A percentile compares a stretch with the other conserved stretches of the same genome.
These are phyloP conservation scores for Penicillium hesseltinei DNA, from an alignment of 2,329 filamentous ascomycete species.

Conservation along the genomic window DNA sequence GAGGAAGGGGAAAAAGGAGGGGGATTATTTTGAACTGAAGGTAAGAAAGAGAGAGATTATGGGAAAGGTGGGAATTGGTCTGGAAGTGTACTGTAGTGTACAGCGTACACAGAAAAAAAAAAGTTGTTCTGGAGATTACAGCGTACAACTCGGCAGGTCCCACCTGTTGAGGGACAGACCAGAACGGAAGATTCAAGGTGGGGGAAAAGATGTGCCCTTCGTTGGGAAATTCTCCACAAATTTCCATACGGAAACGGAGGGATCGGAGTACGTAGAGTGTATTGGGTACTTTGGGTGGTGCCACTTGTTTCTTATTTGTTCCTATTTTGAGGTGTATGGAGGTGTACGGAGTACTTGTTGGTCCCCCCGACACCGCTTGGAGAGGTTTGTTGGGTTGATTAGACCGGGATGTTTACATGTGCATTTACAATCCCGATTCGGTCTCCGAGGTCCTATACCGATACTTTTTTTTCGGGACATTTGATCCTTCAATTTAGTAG, in stretches of 20 bases:
- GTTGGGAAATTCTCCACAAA: slow-evolving; percentile 13
- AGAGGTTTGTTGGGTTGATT: slow-evolving; percentile 9
- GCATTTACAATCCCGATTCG: not conserved
- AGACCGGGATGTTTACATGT: not conserved
- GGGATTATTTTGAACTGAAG: slow-evolving; percentile 25
- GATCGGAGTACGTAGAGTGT: not conserved
- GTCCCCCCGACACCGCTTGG: not conserved
- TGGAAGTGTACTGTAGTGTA: slow-evolving; percentile 26
- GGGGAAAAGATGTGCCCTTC: not conserved
- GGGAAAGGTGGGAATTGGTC: slow-evolving; percentile 19
- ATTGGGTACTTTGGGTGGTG: slow-evolving; percentile 2
- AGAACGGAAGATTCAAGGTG: slow-evolving; percentile 9
- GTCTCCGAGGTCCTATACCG: not conserved
- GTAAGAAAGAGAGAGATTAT: slow-evolving; percentile 9
- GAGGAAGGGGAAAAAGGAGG: slow-evolving; percentile 20
- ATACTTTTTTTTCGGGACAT: not conserved
- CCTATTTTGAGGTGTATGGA: not conserved
- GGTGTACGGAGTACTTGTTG: not conserved
- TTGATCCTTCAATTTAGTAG: not conserved
- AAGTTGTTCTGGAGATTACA: slow-evolving; percentile 30
- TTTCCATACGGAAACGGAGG: not conserved
- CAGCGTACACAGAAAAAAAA: slow-evolving; percentile 23
- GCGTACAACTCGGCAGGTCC: slow-evolving; percentile 27
- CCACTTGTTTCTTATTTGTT: not conserved
- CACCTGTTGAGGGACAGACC: slow-evolving; percentile 20